phyloP scores from a whole-genome alignment of 1,284 basidiomycete genomes.

The Microbotryum intermedium region DNA sequence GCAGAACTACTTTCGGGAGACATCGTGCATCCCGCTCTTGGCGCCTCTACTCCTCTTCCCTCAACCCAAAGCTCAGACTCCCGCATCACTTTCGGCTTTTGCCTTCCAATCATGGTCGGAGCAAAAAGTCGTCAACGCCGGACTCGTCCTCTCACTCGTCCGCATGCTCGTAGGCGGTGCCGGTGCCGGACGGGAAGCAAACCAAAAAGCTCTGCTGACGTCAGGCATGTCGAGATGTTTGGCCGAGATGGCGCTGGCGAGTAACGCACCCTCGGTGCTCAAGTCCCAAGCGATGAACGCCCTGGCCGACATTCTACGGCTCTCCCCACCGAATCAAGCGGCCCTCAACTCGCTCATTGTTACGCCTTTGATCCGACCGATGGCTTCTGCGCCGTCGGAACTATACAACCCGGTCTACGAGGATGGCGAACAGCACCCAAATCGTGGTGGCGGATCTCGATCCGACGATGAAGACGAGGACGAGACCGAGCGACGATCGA shows the following conservation, averaged over 20 bases:
- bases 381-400: conserved; percentile 8
- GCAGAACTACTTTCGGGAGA: conserved; percentile 95
- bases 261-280: conserved; percentile 76
- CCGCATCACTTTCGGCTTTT: conserved; percentile 67
- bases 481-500: not conserved
- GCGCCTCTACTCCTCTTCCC: conserved; percentile 82
- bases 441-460: not conserved
- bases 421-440: conserved; percentile 24
- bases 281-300: conserved; percentile 80
- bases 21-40: conserved; percentile 68
- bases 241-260: conserved; percentile 77
- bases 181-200: conserved; percentile 37
- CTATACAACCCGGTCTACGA: conserved; percentile 3
- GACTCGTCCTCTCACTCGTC: conserved; percentile 67
- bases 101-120: conserved; percentile 93
- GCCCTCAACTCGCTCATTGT: conserved; percentile 43
- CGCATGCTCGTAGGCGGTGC: conserved; percentile 45
- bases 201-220: conserved; percentile 45
- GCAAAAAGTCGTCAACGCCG: conserved; percentile 73
- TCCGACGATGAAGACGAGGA: not conserved
- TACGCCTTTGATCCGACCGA: conserved; percentile 41
- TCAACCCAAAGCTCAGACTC: conserved; percentile 46
- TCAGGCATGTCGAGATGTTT: conserved; percentile 70
- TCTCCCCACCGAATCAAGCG: conserved; percentile 45
- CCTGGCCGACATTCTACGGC: conserved; percentile 52